Percentiles rank a stretch among this genome's conserved stretches.
These are phyloP conservation scores for Isabelozyma pseudorhagii DNA, from an alignment of 805 yeast genomes.

Conservation along the genomic window DNA sequence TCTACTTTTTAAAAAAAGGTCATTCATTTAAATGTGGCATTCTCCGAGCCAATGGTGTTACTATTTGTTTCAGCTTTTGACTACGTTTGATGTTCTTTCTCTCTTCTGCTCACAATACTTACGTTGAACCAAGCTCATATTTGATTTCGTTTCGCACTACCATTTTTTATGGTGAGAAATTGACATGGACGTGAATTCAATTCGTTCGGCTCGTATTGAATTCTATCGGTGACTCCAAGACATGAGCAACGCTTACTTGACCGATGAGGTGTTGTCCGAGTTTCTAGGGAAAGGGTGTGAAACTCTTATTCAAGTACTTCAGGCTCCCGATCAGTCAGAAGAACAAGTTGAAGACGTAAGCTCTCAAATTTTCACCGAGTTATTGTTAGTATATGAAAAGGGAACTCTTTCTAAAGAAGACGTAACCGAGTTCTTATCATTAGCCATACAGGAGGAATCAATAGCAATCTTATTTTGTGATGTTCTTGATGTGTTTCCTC, in stretches of 20 bases:
- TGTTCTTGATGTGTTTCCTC: conserved; percentile 37
- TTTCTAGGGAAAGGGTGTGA: conserved; percentile 31
- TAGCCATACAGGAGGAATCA: conserved; percentile 27
- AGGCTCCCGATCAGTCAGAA: conserved; percentile 18
- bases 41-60: too few species aligned
- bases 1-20: too few species aligned
- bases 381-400: conserved; percentile 24
- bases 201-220: too few species aligned
- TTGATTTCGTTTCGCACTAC: background rate
- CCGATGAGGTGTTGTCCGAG: conserved; percentile 27
- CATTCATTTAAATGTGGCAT: too few species aligned
- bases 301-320: conserved; percentile 26
- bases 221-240: background rate
- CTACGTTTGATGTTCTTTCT: too few species aligned
- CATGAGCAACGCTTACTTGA: conserved; percentile 18
- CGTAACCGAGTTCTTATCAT: conserved; percentile 19
- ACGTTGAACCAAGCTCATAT: too few species aligned
- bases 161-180: background rate
- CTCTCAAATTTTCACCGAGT: conserved; percentile 31
- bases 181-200: background rate
- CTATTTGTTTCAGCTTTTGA: too few species aligned
- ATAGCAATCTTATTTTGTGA: conserved; percentile 35
- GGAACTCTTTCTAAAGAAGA: conserved; percentile 9
- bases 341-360: conserved; percentile 12
- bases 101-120: too few species aligned